Evolutionary conservation across 176 grass and related monocot genomes (phyloP).

Genomic region (Ensete ventricosum): DNA sequence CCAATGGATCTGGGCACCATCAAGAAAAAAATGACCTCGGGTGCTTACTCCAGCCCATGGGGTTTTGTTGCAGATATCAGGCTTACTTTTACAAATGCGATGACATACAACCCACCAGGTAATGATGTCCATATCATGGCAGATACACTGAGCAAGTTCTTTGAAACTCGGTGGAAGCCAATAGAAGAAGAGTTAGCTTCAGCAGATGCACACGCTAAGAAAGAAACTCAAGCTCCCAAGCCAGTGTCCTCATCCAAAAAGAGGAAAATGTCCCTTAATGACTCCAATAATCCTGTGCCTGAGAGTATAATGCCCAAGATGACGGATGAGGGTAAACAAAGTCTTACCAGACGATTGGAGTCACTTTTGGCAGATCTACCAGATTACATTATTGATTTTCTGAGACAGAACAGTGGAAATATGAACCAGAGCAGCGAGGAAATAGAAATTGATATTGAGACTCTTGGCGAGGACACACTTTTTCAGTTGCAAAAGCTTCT

Average conservation of each 20-base stretch:
- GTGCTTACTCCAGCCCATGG: constrained; percentile 45
- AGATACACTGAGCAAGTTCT: constrained; percentile 62
- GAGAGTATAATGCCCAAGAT: constrained; percentile 45
- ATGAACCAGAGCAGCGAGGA: constrained; percentile 39
- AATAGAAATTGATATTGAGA: constrained; percentile 87
- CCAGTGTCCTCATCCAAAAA: constrained; percentile 33
- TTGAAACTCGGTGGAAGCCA: constrained; percentile 73
- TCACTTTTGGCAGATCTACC: constrained; percentile 54
- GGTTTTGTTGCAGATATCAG: constrained; percentile 80
- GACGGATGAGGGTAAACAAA: constrained; percentile 53
- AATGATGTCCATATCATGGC: constrained; percentile 84
- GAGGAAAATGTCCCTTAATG: constrained; percentile 39
- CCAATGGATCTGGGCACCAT: constrained; percentile 90
- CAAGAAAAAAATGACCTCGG: constrained; percentile 50
- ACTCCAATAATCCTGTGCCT: constrained; percentile 25
- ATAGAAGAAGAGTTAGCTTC: constrained; percentile 70
- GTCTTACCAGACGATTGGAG: constrained; percentile 42
- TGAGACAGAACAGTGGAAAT: constrained; percentile 42
- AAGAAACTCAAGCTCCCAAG: neutral
- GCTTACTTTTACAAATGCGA: constrained; percentile 80
- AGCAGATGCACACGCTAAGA: constrained; percentile 5
- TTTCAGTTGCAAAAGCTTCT: constrained; percentile 70
- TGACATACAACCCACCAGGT: constrained; percentile 66
- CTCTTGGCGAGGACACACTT: constrained; percentile 52
- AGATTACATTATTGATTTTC: constrained; percentile 50